Percentiles rank a stretch among this genome's conserved stretches.
Evolutionary conservation across 495 filamentous ascomycete species (phyloP).

Genomic region (Glarea lozoyensis): DNA sequence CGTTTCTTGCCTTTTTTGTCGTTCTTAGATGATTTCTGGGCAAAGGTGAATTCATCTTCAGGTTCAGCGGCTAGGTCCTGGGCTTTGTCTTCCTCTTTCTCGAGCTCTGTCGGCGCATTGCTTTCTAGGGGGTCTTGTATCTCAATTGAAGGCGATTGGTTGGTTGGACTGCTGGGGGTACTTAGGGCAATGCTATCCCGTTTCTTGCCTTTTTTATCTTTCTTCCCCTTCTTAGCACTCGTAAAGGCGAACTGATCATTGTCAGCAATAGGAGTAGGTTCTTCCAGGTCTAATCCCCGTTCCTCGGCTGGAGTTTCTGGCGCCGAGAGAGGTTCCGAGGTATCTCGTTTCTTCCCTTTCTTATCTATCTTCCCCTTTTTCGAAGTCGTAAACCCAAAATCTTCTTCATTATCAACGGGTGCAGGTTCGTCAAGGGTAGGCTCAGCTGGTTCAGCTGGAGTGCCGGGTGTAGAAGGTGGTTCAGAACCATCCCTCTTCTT

Average conservation of each 20-base stretch:
- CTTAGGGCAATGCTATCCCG: too few species aligned
- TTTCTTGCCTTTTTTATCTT: conserved; percentile 32
- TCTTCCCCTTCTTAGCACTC: conserved; percentile 30
- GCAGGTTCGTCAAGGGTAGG: neutral
- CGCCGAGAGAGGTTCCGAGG: too few species aligned
- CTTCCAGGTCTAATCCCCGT: too few species aligned
- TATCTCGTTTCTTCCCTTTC: conserved; percentile 17
- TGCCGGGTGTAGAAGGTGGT: neutral
- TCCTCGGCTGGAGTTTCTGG: too few species aligned
- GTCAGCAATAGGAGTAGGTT: too few species aligned
- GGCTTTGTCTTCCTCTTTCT: neutral
- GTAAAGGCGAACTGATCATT: conserved; percentile 15
- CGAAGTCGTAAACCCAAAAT: conserved; percentile 2
- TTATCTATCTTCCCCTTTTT: conserved; percentile 20
- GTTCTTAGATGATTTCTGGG: conserved; percentile 31
- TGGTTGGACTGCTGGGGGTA: too few species aligned
- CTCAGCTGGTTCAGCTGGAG: conserved; percentile 1
- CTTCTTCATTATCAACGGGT: conserved; percentile 7
- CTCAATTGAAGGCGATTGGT: too few species aligned
- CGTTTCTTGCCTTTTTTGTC: conserved; percentile 29
- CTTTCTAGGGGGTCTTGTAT: too few species aligned
- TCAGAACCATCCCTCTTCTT: conserved; percentile 12
- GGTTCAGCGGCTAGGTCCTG: neutral
- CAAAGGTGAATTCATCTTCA: conserved; percentile 15
- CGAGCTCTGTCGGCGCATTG: neutral